These are phyloP conservation scores for Cylindrotheca closterium DNA, from an alignment of 108 stramenopile species.

Conservation along the genomic window DNA sequence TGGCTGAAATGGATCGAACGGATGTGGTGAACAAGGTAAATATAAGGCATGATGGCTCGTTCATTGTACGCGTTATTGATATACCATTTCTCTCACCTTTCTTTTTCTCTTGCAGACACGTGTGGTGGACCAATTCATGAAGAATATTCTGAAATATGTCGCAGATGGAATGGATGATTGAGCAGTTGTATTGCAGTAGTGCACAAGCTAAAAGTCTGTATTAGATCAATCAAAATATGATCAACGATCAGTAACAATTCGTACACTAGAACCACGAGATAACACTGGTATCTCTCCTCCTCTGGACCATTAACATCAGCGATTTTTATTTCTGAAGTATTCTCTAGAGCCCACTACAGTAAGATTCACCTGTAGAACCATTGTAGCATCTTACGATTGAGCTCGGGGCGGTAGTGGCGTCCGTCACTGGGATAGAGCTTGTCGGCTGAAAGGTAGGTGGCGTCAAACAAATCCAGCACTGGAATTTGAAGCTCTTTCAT, in stretches of 20 bases:
- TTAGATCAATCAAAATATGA: too few species aligned
- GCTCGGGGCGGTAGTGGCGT: constrained; percentile 33
- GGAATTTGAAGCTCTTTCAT: constrained; percentile 29
- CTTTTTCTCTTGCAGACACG: constrained; percentile 59
- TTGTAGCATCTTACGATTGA: constrained; percentile 19
- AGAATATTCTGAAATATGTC: constrained; percentile 86
- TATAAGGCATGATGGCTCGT: not conserved
- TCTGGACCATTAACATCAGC: too few species aligned
- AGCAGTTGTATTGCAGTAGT: too few species aligned
- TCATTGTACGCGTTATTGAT: not conserved
- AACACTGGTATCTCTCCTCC: constrained; percentile 1
- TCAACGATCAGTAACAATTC: too few species aligned
- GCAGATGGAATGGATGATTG: constrained; percentile 84
- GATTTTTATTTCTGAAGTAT: too few species aligned
- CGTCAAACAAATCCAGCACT: constrained; percentile 33
- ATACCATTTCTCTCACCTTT: not conserved
- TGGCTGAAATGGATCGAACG: constrained; percentile 89
- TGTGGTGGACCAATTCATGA: constrained; percentile 92
- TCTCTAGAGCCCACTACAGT: too few species aligned
- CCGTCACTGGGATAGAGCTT: constrained; percentile 34
- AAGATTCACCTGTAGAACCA: not conserved
- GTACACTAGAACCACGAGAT: not conserved
- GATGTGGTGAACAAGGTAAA: constrained; percentile 91
- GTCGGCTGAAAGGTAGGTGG: constrained; percentile 39
- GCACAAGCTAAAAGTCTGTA: too few species aligned